phyloP scores from a whole-genome alignment of 306 rosid species.

The Sophora flavescens region DNA sequence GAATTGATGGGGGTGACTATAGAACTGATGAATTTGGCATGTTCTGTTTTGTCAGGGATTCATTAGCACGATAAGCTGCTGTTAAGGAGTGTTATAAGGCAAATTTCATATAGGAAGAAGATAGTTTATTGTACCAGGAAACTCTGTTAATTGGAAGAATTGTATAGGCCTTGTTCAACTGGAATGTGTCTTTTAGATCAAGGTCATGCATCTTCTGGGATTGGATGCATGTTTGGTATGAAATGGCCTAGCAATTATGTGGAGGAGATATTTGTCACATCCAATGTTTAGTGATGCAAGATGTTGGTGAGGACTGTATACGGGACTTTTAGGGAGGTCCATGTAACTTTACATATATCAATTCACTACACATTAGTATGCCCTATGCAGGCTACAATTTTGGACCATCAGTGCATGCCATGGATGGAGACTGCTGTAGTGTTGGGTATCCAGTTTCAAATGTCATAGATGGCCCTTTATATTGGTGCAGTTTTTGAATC shows the following conservation, averaged over 20 bases:
- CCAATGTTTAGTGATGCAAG: constrained; percentile 47
- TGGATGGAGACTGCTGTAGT: constrained; percentile 49
- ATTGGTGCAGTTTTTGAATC: constrained; percentile 47
- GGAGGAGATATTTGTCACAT: constrained; percentile 46
- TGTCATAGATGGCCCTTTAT: constrained; percentile 36
- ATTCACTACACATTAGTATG: constrained; percentile 42
- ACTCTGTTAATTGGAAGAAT: constrained; percentile 52
- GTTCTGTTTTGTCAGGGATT: constrained; percentile 56
- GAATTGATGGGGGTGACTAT: constrained; percentile 51
- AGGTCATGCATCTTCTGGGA: constrained; percentile 48
- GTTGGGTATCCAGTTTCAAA: constrained; percentile 36
- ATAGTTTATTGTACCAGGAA: constrained; percentile 53
- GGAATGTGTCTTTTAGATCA: constrained; percentile 56
- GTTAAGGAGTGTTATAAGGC: constrained; percentile 54
- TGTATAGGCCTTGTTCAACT: constrained; percentile 46
- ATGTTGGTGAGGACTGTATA: constrained; percentile 41
- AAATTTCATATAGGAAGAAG: constrained; percentile 55
- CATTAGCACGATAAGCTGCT: constrained; percentile 53
- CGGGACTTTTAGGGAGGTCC: constrained; percentile 49
- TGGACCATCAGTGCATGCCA: constrained; percentile 46
- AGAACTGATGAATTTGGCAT: constrained; percentile 54
- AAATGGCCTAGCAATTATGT: constrained; percentile 48
- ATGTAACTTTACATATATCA: constrained; percentile 32
- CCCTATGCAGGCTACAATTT: not conserved
- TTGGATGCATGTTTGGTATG: constrained; percentile 46